Evolutionary conservation across 2,329 filamentous ascomycete genomes (phyloP), one percentile per base, ranked within the genome.

Genomic region (Cercospora berteroae): DNA sequence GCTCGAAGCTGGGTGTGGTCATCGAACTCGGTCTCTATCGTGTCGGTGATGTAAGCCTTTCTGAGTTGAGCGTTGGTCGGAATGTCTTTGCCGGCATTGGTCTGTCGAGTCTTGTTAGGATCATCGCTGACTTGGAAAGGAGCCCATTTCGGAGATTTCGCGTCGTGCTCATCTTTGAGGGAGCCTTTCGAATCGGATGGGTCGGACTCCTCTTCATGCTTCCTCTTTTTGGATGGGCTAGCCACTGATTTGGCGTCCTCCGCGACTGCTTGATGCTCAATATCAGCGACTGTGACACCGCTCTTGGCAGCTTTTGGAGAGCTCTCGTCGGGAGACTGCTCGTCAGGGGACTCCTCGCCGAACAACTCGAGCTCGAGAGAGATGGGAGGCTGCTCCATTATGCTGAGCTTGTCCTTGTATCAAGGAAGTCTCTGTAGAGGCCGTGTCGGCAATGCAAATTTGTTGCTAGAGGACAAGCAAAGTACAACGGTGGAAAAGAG

Each of bases 291-390:
- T 12, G 2, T 27, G 5, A 25, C 5, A 13, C 13, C 13, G 48
- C 12, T n/a, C 16, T 33, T 10, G 29, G 10, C 27, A 29, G 16
- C 31, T 36, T 58, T 31, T 6, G 13, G 29, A 36, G n/a, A 58
- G 55, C 27, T 20, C 7, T 18, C 55, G 8, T 31, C 55, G 16
- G 16, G 20, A 29, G 27, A 12, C 18, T 52, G 18, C 25, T 52
- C 48, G 48, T 52, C 18, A 4, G 48, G 23, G 7, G 48, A 58
- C 55, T 58, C 55, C 27, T 58, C 55, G 55, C 55, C 55, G 31
- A 58, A 58, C 55, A 58, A 36, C 31, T 58, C 55, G 27, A 58
- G 55, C 31, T 58, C 55, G 29, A 58, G 55, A 18, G 55, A 52
- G 16, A 52, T 52, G 23, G 6, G 29, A 31, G n/a, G 7, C 29